These are phyloP conservation scores for Fusarium guadeloupense DNA, from an alignment of 2,329 filamentous ascomycete species.

Conservation along the genomic window DNA sequence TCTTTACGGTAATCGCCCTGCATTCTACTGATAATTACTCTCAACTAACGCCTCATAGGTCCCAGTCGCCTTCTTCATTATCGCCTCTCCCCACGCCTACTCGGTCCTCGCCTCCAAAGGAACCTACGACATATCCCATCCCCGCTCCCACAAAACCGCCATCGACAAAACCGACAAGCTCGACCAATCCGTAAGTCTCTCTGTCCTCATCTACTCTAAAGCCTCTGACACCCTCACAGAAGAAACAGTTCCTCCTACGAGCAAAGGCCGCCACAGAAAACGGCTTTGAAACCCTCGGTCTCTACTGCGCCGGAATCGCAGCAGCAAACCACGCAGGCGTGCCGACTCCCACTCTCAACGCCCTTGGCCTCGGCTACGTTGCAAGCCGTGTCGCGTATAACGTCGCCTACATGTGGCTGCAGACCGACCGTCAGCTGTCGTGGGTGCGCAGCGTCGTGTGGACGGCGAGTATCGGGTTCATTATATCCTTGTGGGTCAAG, in stretches of 20 bases:
- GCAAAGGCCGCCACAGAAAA: slow-evolving; percentile 60
- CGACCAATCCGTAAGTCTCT: slow-evolving; percentile 41
- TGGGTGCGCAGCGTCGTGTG: slow-evolving; percentile 52
- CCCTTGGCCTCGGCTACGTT: slow-evolving; percentile 52
- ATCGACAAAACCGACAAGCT: slow-evolving; percentile 47
- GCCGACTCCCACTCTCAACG: slow-evolving; percentile 50
- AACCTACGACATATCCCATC: slow-evolving; percentile 52
- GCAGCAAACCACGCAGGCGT: slow-evolving; percentile 58
- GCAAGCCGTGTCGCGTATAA: slow-evolving; percentile 53
- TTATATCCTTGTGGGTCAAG: slow-evolving; percentile 52
- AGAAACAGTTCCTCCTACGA: slow-evolving; percentile 64
- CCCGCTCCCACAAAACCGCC: slow-evolving; percentile 47
- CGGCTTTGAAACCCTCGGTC: slow-evolving; percentile 55
- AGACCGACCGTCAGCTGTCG: slow-evolving; percentile 52
- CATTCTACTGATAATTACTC: too few species aligned
- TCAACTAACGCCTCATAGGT: slow-evolving; percentile 44
- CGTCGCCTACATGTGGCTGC: slow-evolving; percentile 54
- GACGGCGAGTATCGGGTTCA: slow-evolving; percentile 47
- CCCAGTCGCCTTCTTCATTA: slow-evolving; percentile 51
- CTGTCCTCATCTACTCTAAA: too few species aligned
- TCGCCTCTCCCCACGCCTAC: slow-evolving; percentile 50
- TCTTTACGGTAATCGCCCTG: too few species aligned
- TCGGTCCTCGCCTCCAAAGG: slow-evolving; percentile 43
- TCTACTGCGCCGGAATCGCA: slow-evolving; percentile 55
- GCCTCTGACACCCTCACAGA: slow-evolving; percentile 44